Conservation (phyloP, 352 stramenopile species). For the Phytophthora melonis region DNA sequence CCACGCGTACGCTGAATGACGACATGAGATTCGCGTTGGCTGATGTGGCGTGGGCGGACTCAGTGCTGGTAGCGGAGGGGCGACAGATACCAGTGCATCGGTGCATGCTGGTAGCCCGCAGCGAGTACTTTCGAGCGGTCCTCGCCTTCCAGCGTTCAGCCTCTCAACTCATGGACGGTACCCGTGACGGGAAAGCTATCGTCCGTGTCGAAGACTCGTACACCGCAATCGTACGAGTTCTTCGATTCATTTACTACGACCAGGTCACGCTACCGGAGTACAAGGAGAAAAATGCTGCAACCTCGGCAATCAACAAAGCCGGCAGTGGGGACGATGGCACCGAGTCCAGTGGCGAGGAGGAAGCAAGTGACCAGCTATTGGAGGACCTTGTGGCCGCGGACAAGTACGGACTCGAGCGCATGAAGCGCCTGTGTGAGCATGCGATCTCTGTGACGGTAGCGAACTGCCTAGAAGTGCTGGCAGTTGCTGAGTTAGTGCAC, state of each 20-base stretch:
- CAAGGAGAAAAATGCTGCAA: not conserved
- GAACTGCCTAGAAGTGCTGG: slow-evolving; percentile 74
- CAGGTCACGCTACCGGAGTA: slow-evolving; percentile 32
- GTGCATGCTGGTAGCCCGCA: slow-evolving; percentile 70
- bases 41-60: slow-evolving; percentile 59
- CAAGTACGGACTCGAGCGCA: slow-evolving; percentile 75
- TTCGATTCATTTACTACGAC: slow-evolving; percentile 84
- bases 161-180: not conserved
- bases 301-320: not conserved
- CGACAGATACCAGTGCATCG: slow-evolving; percentile 58
- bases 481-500: slow-evolving; percentile 66
- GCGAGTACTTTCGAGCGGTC: slow-evolving; percentile 74
- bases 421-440: slow-evolving; percentile 77
- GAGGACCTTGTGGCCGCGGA: slow-evolving; percentile 79
- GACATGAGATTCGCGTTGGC: slow-evolving; percentile 64
- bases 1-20: slow-evolving; percentile 35
- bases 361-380: slow-evolving; percentile 54
- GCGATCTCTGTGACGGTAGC: slow-evolving; percentile 43
- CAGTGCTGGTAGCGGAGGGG: slow-evolving; percentile 60
- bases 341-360: slow-evolving; percentile 18
- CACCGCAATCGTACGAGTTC: slow-evolving; percentile 54
- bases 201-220: slow-evolving; percentile 73
- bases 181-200: not conserved
- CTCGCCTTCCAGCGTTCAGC: slow-evolving; percentile 46
- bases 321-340: not conserved